Evolutionary conservation across 805 yeast species (phyloP).

Genomic region (Wickerhamomyces mucosus): DNA sequence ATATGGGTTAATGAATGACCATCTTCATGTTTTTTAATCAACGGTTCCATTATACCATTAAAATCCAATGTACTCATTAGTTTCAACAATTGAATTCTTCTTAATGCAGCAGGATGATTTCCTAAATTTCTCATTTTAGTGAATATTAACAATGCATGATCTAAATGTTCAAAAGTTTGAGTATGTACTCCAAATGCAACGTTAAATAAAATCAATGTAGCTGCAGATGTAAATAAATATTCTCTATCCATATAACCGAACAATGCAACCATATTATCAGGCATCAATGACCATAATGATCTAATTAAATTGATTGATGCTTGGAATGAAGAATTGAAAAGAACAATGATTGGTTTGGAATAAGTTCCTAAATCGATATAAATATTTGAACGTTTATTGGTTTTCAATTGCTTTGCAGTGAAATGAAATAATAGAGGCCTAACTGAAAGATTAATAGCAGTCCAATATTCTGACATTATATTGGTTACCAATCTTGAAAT

Average conservation of each 20-base stretch:
- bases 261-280: slow-evolving; percentile 74
- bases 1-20: too few species aligned
- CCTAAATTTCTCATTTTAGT: slow-evolving; percentile 72
- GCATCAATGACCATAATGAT: slow-evolving; percentile 64
- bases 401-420: slow-evolving; percentile 55
- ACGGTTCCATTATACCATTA: slow-evolving; percentile 50
- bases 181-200: slow-evolving; percentile 79
- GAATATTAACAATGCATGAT: slow-evolving; percentile 60
- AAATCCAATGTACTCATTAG: slow-evolving; percentile 59
- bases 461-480: slow-evolving; percentile 75
- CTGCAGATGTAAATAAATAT: slow-evolving; percentile 67
- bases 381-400: slow-evolving; percentile 34
- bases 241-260: slow-evolving; percentile 87
- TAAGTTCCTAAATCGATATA: slow-evolving; percentile 58
- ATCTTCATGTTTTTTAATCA: slow-evolving; percentile 51
- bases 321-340: slow-evolving; percentile 69
- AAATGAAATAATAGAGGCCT: slow-evolving; percentile 71
- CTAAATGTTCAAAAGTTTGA: slow-evolving; percentile 60
- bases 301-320: slow-evolving; percentile 71
- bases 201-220: slow-evolving; percentile 62
- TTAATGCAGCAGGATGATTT: slow-evolving; percentile 68
- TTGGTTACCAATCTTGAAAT: slow-evolving; percentile 63
- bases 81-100: slow-evolving; percentile 63
- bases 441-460: slow-evolving; percentile 72
- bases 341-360: slow-evolving; percentile 56